Evolutionary conservation across 345 rosid genomes (phyloP).

Genomic region (Linum trigynum): DNA sequence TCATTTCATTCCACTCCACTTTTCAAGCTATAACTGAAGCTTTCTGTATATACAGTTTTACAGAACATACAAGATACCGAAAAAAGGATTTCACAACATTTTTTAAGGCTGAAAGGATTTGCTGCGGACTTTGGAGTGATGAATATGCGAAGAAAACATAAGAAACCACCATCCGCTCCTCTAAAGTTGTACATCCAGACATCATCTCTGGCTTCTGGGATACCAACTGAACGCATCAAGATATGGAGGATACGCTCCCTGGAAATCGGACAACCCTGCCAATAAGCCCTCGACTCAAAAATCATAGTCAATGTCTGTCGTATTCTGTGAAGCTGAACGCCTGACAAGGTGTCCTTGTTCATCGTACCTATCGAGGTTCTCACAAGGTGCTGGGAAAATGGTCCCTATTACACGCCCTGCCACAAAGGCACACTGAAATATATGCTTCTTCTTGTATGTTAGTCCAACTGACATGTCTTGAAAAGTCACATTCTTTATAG

Average conservation of each 20-base stretch:
- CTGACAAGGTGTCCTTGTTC: conserved; percentile 58
- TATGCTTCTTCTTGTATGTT: conserved; percentile 88
- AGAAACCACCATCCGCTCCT: conserved; percentile 7
- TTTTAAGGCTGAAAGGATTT: neutral
- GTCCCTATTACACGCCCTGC: conserved; percentile 81
- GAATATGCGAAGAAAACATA: neutral
- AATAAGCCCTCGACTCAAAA: conserved; percentile 24
- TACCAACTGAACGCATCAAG: neutral
- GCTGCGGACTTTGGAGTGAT: conserved; percentile 1
- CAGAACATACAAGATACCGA: neutral
- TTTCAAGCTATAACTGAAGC: neutral
- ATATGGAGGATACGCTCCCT: neutral
- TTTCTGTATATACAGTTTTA: conserved; percentile 22
- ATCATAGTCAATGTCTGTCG: conserved; percentile 80
- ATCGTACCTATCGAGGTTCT: conserved; percentile 78
- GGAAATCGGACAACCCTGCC: neutral
- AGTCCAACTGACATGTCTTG: conserved; percentile 81
- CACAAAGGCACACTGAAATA: conserved; percentile 83
- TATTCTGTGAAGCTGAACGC: conserved; percentile 54
- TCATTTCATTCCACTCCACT: neutral
- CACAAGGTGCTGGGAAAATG: conserved; percentile 82
- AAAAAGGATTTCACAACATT: too few species aligned
- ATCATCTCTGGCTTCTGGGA: neutral
- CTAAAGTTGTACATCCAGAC: conserved; percentile 6
- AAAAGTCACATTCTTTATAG: conserved; percentile 67